These are phyloP conservation scores for Tremella yokohamensis DNA, from an alignment of 768 basidiomycete genomes.

Conservation along the genomic window DNA sequence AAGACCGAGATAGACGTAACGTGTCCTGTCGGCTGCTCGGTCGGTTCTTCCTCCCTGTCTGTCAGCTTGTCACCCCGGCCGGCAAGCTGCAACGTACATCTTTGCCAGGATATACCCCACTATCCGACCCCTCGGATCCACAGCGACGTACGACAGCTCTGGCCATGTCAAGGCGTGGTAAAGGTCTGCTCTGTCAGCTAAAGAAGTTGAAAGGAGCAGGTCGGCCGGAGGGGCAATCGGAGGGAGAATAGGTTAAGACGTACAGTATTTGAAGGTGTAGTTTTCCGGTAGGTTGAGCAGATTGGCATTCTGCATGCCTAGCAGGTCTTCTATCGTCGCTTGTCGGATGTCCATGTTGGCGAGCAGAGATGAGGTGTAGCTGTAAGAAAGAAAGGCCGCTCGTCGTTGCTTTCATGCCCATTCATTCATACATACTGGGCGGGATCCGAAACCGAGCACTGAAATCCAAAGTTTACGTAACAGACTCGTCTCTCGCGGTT, in stretches of 20 bases:
- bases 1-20: constrained; percentile 96
- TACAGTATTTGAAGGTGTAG: constrained; percentile 64
- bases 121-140: constrained; percentile 79
- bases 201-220: neutral
- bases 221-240: neutral
- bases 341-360: constrained; percentile 53
- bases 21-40: constrained; percentile 71
- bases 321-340: constrained; percentile 72
- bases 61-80: constrained; percentile 4
- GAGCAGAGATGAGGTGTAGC: neutral
- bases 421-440: no score
- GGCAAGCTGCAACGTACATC: constrained; percentile 60
- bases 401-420: no score
- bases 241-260: constrained; percentile 43
- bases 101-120: constrained; percentile 95
- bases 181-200: constrained; percentile 59
- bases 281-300: constrained; percentile 90
- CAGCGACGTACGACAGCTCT: constrained; percentile 85
- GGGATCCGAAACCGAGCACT: no score
- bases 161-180: constrained; percentile 92
- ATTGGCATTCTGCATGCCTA: constrained; percentile 92
- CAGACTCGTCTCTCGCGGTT: no score
- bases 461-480: no score
- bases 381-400: neutral
- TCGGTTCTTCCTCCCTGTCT: constrained; percentile 58